Percentiles rank a stretch among this genome's conserved stretches.
These are phyloP conservation scores for Quercus tomentella DNA, from an alignment of 331 rosid genomes.

Conservation along the genomic window DNA sequence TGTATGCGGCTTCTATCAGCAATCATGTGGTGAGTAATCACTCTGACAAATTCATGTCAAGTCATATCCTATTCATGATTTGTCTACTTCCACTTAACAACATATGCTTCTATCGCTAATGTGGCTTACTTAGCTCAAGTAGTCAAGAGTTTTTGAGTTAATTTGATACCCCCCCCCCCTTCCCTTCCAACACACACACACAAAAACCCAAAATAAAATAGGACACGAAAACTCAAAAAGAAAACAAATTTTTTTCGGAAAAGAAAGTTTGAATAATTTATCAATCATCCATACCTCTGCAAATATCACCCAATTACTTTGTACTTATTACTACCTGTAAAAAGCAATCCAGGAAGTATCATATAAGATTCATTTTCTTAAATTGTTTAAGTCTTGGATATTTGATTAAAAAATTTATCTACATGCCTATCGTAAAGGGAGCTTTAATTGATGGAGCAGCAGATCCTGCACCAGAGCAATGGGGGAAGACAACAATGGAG, in stretches of 20 bases:
- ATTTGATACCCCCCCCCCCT: not conserved
- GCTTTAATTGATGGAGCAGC: slow-evolving; percentile 94
- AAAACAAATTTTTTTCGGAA: not conserved
- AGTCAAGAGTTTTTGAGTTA: not conserved
- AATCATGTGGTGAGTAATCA: slow-evolving; percentile 69
- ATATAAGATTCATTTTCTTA: not conserved
- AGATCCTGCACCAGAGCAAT: slow-evolving; percentile 96
- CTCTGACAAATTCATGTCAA: not conserved
- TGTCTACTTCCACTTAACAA: not conserved
- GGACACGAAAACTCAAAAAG: no score
- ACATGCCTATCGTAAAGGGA: slow-evolving; percentile 37
- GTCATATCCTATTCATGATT: not conserved
- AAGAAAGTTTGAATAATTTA: not conserved
- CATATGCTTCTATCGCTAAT: not conserved
- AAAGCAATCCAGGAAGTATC: not conserved
- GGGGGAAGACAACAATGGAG: slow-evolving; percentile 87
- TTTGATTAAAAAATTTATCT: not conserved
- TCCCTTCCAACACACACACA: no score
- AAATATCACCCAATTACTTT: not conserved
- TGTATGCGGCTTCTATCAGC: slow-evolving; percentile 79
- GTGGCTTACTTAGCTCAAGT: not conserved
- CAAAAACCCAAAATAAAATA: no score
- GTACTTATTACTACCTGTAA: not conserved
- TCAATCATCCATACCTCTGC: not conserved
- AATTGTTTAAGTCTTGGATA: not conserved